These are phyloP conservation scores for Sonneratia alba DNA, from an alignment of 345 rosid species.

Conservation along the genomic window DNA sequence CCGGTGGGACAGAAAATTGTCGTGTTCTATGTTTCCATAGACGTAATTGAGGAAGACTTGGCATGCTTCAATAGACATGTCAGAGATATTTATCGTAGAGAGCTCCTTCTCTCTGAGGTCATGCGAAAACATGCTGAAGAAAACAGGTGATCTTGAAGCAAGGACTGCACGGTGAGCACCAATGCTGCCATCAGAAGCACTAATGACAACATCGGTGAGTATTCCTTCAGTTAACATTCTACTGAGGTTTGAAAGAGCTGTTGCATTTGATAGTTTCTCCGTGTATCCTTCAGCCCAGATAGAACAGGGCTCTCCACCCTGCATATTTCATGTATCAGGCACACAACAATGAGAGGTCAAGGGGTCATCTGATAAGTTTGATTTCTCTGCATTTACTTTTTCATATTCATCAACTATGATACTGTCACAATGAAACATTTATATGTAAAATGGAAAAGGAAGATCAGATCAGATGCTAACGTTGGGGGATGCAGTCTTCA, in stretches of 20 bases:
- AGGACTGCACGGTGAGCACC: constrained; percentile 66
- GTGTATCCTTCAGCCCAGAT: constrained; percentile 69
- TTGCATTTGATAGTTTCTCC: constrained; percentile 32
- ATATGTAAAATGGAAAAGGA: neutral
- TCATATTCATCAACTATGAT: too few relatives aligned
- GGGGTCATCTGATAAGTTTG: neutral
- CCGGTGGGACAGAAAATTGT: constrained; percentile 67
- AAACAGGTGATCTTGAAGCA: neutral
- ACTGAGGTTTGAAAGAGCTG: constrained; percentile 53
- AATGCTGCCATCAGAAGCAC: constrained; percentile 70
- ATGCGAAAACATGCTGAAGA: too few relatives aligned
- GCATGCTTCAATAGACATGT: constrained; percentile 76
- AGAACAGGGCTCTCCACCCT: constrained; percentile 69
- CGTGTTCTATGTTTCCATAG: constrained; percentile 62
- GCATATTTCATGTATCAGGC: constrained; percentile 7
- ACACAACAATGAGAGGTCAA: neutral
- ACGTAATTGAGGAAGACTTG: constrained; percentile 69
- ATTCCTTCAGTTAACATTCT: constrained; percentile 84
- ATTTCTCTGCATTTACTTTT: too few relatives aligned
- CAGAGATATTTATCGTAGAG: constrained; percentile 59
- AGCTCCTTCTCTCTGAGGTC: too few relatives aligned
- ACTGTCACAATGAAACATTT: too few relatives aligned
- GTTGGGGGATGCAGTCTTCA: constrained; percentile 58
- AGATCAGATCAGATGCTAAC: constrained; percentile 29
- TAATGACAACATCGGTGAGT: constrained; percentile 65